Conservation (phyloP, 2,329 filamentous ascomycete genomes). For the Coccinonectria pachysandricola region DNA sequence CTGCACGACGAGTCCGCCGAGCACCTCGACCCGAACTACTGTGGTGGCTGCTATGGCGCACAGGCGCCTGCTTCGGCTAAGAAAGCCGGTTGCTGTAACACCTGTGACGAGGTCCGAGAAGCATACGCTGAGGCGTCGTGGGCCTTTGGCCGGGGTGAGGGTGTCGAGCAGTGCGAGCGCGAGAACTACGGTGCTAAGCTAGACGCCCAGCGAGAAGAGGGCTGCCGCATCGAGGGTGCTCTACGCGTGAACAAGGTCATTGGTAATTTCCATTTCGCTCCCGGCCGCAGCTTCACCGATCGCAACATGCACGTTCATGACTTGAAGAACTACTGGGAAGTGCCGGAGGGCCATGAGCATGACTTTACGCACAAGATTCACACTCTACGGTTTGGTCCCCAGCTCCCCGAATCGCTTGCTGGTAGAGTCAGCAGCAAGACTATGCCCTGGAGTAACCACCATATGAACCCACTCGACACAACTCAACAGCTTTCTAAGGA, state of each 20-base stretch:
- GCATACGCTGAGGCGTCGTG: conserved; percentile 83
- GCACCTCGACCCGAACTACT: conserved; percentile 87
- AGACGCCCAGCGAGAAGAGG: conserved; percentile 79
- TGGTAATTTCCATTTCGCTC: conserved; percentile 97
- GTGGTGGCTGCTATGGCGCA: conserved; percentile 87
- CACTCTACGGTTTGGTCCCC: conserved; percentile 82
- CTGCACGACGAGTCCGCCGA: conserved; percentile 55
- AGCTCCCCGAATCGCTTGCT: conserved; percentile 63
- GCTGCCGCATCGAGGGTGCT: conserved; percentile 85
- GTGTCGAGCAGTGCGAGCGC: conserved; percentile 87
- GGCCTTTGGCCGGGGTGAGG: conserved; percentile 88
- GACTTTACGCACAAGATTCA: conserved; percentile 87
- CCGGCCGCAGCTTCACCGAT: conserved; percentile 89
- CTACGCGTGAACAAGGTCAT: conserved; percentile 97
- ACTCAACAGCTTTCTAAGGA: conserved; percentile 69
- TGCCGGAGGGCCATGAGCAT: conserved; percentile 57
- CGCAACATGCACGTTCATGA: conserved; percentile 98
- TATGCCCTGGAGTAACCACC: conserved; percentile 73
- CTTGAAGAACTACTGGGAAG: conserved; percentile 86
- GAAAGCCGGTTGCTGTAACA: conserved; percentile 92
- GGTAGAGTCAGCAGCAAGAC: conserved; percentile 44
- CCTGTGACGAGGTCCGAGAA: conserved; percentile 91
- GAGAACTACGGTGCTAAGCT: conserved; percentile 90
- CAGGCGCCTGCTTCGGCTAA: conserved; percentile 56
- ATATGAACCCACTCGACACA: conserved; percentile 81